Evolutionary conservation across 202 grass and related monocot species (phyloP), one percentile per base, ranked within the genome.

Genomic region (Zizania palustris): DNA sequence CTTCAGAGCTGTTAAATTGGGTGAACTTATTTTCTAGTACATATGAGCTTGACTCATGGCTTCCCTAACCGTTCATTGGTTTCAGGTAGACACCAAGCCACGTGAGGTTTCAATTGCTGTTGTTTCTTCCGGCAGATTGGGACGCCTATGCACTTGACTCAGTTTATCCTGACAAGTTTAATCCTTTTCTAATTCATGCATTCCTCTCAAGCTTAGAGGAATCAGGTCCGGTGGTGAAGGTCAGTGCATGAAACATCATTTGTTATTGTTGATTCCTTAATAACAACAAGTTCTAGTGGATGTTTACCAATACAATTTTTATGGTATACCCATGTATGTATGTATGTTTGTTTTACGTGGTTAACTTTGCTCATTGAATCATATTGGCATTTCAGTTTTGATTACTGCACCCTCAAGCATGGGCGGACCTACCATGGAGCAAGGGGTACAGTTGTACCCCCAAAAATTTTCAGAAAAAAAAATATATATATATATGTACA

Each of bases 181-280:
- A 93, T 83, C 94, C 94, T 76, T 97, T 93, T 75, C 82, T 92
- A 67, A 92, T 84, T 60, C 87, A 97, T 84, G 91, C 91, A 85
- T 97, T 97, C n/a, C 91, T 97, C 64, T 92, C 89, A 54, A 90
- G 91, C 77, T 93, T 97, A 86, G 94, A 97, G 68, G 94, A 97
- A 85, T 87, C 94, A 50, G 42, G 84, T 82, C 93, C 86, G 74
- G 87, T 89, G 37, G 85, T 91, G 36, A 92, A 93, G 88, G 94
- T 97, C 62, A 45, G 36, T 80, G 66, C 15, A 60, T 73, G 41
- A 76, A 69, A 3, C 76, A 58, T 42, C 42, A 54, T 35, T 53
- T 77, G 18, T 67, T 68, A 44, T 53, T 77, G 18, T 67, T 68
- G 51, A 35, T 88, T 79, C 56, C 60, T 59, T 72, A 16, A 15